Evolutionary conservation across 1,284 basidiomycete genomes (phyloP).

Genomic region (Ustilago vetiveriae): DNA sequence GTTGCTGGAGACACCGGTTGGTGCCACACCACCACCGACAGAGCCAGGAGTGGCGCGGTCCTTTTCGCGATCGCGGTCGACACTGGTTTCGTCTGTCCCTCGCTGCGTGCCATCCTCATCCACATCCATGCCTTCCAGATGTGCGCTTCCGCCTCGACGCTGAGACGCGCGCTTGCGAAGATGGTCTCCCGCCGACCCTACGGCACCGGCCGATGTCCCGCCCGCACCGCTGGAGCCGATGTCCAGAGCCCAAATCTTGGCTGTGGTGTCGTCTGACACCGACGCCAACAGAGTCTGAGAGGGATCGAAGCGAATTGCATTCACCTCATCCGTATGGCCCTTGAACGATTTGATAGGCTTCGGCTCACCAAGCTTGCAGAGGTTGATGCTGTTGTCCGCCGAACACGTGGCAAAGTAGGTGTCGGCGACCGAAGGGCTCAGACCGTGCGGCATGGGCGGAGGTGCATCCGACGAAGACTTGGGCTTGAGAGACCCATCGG

Average conservation of each 20-base stretch:
- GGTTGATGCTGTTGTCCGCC: conserved; percentile 63
- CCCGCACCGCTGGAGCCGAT: conserved; percentile 19
- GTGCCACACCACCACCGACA: conserved; percentile 11
- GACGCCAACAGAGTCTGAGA: conserved; percentile 64
- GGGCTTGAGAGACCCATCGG: conserved; percentile 42
- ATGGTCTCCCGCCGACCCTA: conserved; percentile 23
- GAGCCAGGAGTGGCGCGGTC: conserved; percentile 40
- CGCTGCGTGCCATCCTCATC: conserved; percentile 37
- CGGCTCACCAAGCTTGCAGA: conserved; percentile 62
- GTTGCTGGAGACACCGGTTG: neutral
- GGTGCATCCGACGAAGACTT: conserved; percentile 30
- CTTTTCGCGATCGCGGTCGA: conserved; percentile 40
- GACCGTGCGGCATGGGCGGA: conserved; percentile 50
- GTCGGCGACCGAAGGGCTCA: conserved; percentile 52
- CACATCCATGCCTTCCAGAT: conserved; percentile 51
- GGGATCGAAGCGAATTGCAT: conserved; percentile 64
- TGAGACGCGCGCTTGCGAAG: conserved; percentile 44
- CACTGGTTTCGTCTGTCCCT: conserved; percentile 22
- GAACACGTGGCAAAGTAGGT: conserved; percentile 64
- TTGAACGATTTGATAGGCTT: conserved; percentile 61
- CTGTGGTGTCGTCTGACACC: conserved; percentile 63
- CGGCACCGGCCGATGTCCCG: conserved; percentile 8
- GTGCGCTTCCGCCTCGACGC: conserved; percentile 49
- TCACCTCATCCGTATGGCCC: conserved; percentile 66
- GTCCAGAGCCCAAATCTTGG: conserved; percentile 62